Evolutionary conservation across 1,284 basidiomycete genomes (phyloP).

Genomic region (Hymenochaete sp.): DNA sequence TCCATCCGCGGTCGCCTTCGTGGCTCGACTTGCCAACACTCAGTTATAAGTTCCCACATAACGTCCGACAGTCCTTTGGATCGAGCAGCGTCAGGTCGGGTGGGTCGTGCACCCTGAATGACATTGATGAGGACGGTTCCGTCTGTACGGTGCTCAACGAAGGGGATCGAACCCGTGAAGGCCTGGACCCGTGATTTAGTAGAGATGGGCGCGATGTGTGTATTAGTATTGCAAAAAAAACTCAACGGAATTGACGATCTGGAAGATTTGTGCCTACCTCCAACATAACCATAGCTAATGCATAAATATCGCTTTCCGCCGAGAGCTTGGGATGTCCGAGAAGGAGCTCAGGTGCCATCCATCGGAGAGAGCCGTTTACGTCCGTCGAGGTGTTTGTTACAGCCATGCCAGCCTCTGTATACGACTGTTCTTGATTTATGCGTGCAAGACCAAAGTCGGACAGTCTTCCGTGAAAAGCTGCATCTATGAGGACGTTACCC

Average conservation of each 20-base stretch:
- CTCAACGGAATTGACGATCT: neutral
- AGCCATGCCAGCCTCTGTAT: too few relatives aligned
- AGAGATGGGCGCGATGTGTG: neutral
- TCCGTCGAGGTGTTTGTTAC: neutral
- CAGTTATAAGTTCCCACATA: slow-evolving; percentile 7
- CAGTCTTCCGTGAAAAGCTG: neutral
- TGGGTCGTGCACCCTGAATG: slow-evolving; percentile 9
- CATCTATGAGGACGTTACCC: slow-evolving; percentile 11
- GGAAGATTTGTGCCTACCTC: slow-evolving; percentile 11
- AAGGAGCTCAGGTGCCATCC: slow-evolving; percentile 15
- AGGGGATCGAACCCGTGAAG: neutral
- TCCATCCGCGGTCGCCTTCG: neutral
- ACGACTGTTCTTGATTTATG: neutral
- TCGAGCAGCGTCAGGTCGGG: slow-evolving; percentile 1
- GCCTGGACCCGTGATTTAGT: neutral
- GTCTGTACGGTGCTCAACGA: neutral
- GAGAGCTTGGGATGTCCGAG: slow-evolving; percentile 5
- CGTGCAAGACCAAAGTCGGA: slow-evolving; percentile 12
- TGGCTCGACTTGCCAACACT: slow-evolving; percentile 7
- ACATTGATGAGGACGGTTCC: neutral
- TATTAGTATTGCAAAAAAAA: too few relatives aligned
- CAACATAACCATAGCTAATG: slow-evolving; percentile 7
- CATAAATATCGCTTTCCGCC: slow-evolving; percentile 6
- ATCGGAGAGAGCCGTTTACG: slow-evolving; percentile 9
- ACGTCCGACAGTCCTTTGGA: slow-evolving; percentile 3